Conservation (phyloP, 495 filamentous ascomycete species). For the Annulohypoxylon maeteangense region DNA sequence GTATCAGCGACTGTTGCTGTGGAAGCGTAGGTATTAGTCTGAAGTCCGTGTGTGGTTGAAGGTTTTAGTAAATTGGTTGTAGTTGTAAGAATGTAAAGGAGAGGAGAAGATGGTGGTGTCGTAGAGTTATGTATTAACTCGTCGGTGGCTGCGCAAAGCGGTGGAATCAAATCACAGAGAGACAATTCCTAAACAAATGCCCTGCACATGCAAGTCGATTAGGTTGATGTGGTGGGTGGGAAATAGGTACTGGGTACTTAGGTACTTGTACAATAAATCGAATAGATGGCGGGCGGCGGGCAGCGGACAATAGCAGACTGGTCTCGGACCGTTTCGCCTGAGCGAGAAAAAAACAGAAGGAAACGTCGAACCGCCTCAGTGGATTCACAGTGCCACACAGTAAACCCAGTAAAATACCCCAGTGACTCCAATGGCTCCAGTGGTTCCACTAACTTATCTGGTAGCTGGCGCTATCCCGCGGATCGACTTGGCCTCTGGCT, state of each 20-base stretch:
- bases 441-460: slow-evolving; percentile 2
- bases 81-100: slow-evolving; percentile 24
- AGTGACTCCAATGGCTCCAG: background rate
- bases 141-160: slow-evolving; percentile 38
- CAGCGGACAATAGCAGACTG: slow-evolving; percentile 3
- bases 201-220: slow-evolving; percentile 4
- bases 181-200: background rate
- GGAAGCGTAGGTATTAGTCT: background rate
- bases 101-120: slow-evolving; percentile 15
- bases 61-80: background rate
- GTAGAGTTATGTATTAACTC: slow-evolving; percentile 38
- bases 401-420: slow-evolving; percentile 13
- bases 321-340: slow-evolving; percentile 31
- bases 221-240: background rate
- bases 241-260: background rate
- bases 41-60: background rate
- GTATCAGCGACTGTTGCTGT: background rate
- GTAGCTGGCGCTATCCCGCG: slow-evolving; percentile 5
- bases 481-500: slow-evolving; percentile 21
- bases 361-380: slow-evolving; percentile 31
- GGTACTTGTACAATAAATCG: background rate
- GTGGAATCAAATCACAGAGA: slow-evolving; percentile 14
- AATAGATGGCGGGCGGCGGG: background rate
- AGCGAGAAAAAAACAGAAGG: background rate
- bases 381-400: slow-evolving; percentile 31